phyloP scores from a whole-genome alignment of 345 rosid genomes.

The Diplotaxis tenuifolia region DNA sequence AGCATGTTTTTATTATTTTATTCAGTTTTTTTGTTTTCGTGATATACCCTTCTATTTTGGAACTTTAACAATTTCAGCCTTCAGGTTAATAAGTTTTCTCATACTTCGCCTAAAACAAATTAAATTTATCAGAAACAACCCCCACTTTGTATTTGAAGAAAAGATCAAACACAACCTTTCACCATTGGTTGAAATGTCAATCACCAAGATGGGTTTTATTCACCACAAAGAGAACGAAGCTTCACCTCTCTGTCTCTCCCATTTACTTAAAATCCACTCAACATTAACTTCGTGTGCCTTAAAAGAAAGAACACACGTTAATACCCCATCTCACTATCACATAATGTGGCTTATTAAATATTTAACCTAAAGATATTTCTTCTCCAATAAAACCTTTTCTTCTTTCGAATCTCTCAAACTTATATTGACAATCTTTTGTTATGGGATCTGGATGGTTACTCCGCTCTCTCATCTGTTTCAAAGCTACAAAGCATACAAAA shows the following conservation, averaged over 20 bases:
- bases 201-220: constrained; percentile 21
- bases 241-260: constrained; percentile 18
- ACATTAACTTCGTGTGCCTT: constrained; percentile 28
- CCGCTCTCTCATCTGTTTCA: constrained; percentile 40
- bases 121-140: background rate
- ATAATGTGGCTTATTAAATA: background rate
- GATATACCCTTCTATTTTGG: background rate
- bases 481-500: constrained; percentile 42
- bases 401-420: background rate
- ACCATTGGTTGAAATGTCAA: constrained; percentile 33
- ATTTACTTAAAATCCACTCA: constrained; percentile 31
- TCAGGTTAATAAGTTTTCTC: background rate
- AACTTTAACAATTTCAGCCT: background rate
- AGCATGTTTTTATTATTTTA: constrained; percentile 28
- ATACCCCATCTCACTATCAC: background rate
- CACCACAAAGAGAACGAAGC: constrained; percentile 37
- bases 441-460: constrained; percentile 72
- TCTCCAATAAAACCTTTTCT: background rate
- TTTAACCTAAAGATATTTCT: background rate
- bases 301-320: constrained; percentile 19
- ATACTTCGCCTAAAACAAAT: background rate
- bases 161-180: constrained; percentile 25
- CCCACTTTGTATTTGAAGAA: constrained; percentile 22
- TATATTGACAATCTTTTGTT: background rate
- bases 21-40: background rate